Evolutionary conservation across 2,329 filamentous ascomycete genomes (phyloP), one percentile per base, ranked within the genome.

Genomic region (Scleromitrula shiraiana): DNA sequence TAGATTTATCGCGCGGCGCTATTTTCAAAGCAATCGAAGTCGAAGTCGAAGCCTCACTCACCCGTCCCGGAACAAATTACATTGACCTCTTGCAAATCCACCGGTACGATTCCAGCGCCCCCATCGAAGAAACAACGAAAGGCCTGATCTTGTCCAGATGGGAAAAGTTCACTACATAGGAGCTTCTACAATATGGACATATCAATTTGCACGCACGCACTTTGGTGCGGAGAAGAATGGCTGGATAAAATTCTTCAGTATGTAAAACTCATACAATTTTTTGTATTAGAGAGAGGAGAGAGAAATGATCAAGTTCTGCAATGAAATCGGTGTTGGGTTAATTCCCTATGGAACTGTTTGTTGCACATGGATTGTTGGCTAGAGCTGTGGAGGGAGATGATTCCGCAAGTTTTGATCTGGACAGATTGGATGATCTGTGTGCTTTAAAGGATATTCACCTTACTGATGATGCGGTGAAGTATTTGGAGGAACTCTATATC

Each of bases 11-110:
- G 14, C 70, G 82, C 40, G 77, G 76, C 55, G 75, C 80, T 46
- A 80, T 85, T 54, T 78, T 85, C 57, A 75, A 81, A 53, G 29
- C 78, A 0, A 80, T 85, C 4, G 74, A 84, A 14, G 72, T 69
- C 35, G 29, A 78, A 0, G 81, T 85, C 4, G 74, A 84, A 14
- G 72, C 70, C 35, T 80, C 74, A 43, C 65, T 80, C 2, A 65
- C 69, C 49, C 64, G 77, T 15, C 66, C 82, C 23, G 73, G 71
- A 20, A 78, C 71, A 3, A 55, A 65, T 2, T 80, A 82, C 61
- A 75, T 80, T 50, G 76, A 78, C 61, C 68, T 80, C 2, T 65
- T 80, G 10, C 76, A 80, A 60, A 75, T 81, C 46, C 77, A 81
- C 56, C 68, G 77, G 12, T 68, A 77, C 50, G 77, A 81, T 51